phyloP scores from a whole-genome alignment of 371 early-diverging fungal genomes.

The Chytridiales sp. region DNA sequence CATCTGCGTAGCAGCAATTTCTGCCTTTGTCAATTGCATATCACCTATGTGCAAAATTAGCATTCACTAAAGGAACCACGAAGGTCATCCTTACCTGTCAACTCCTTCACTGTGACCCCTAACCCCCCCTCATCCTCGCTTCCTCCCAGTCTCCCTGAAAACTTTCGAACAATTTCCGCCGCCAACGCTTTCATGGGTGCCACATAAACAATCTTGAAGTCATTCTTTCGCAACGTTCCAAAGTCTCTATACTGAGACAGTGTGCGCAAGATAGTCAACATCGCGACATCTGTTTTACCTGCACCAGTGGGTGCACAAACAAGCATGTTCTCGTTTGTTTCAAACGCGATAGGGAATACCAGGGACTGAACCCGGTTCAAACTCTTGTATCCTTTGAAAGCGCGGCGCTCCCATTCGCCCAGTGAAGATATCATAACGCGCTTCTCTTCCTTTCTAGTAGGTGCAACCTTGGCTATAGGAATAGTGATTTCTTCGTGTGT shows the following conservation, averaged over 20 bases:
- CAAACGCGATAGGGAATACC: slow-evolving; percentile 89
- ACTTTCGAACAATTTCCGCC: slow-evolving; percentile 94
- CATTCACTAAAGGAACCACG: not conserved
- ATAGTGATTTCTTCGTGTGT: slow-evolving; percentile 49
- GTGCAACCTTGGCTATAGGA: slow-evolving; percentile 36
- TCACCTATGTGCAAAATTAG: slow-evolving; percentile 61
- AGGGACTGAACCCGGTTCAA: slow-evolving; percentile 95
- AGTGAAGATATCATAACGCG: slow-evolving; percentile 32
- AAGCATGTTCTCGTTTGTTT: slow-evolving; percentile 96
- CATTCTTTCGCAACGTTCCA: slow-evolving; percentile 40
- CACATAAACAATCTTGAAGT: slow-evolving; percentile 97
- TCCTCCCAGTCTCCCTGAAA: slow-evolving; percentile 71
- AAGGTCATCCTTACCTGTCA: slow-evolving; percentile 60
- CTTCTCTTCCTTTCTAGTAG: slow-evolving; percentile 29
- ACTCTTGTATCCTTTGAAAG: slow-evolving; percentile 82
- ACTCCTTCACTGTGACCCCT: slow-evolving; percentile 84
- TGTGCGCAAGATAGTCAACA: slow-evolving; percentile 85
- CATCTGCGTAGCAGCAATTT: slow-evolving; percentile 89
- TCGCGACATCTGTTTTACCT: slow-evolving; percentile 99
- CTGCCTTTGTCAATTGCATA: slow-evolving; percentile 92
- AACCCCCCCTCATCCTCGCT: slow-evolving; percentile 63
- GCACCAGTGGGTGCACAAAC: slow-evolving; percentile 99
- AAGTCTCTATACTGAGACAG: slow-evolving; percentile 62
- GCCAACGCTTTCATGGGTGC: slow-evolving; percentile 99
- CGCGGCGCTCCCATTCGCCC: slow-evolving; percentile 51